Conservation (phyloP, 495 filamentous ascomycete genomes). For the Xylona heveae region DNA sequence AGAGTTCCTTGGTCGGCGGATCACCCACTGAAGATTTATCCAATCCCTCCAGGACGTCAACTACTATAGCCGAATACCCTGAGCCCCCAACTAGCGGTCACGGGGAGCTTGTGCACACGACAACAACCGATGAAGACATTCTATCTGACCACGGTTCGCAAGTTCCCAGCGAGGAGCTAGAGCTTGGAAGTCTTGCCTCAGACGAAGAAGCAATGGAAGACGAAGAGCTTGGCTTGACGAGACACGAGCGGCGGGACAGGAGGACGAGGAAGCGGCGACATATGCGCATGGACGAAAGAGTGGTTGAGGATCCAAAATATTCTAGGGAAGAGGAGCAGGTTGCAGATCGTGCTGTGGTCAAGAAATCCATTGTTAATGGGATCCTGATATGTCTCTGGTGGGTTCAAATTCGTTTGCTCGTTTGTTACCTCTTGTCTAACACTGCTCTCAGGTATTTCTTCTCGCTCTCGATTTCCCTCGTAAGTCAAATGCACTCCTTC, state of each 20-base stretch:
- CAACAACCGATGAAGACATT: not conserved
- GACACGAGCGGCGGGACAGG: slow-evolving; percentile 42
- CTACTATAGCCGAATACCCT: not conserved
- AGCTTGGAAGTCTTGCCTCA: slow-evolving; percentile 32
- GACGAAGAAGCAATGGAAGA: slow-evolving; percentile 68
- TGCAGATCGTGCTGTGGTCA: slow-evolving; percentile 50
- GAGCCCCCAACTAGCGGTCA: not conserved
- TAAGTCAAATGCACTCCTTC: slow-evolving; percentile 23
- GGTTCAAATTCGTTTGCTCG: not conserved
- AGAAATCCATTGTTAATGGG: slow-evolving; percentile 44
- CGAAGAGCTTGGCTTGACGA: slow-evolving; percentile 72
- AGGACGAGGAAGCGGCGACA: slow-evolving; percentile 41
- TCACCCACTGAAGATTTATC: too few species aligned
- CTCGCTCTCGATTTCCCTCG: slow-evolving; percentile 83
- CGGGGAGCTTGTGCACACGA: not conserved
- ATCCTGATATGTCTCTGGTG: slow-evolving; percentile 71
- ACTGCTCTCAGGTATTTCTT: slow-evolving; percentile 40
- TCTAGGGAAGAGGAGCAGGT: slow-evolving; percentile 41
- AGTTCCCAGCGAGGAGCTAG: slow-evolving; percentile 27
- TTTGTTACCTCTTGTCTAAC: slow-evolving; percentile 1
- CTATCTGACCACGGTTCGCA: slow-evolving; percentile 25
- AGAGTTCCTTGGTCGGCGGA: not conserved
- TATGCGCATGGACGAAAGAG: slow-evolving; percentile 51
- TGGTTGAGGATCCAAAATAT: slow-evolving; percentile 31
- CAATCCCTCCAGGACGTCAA: too few species aligned